Base-by-base conservation (phyloP, 1,139 yeast genomes). In the Zygosaccharomyces pseudobailii region DNA sequence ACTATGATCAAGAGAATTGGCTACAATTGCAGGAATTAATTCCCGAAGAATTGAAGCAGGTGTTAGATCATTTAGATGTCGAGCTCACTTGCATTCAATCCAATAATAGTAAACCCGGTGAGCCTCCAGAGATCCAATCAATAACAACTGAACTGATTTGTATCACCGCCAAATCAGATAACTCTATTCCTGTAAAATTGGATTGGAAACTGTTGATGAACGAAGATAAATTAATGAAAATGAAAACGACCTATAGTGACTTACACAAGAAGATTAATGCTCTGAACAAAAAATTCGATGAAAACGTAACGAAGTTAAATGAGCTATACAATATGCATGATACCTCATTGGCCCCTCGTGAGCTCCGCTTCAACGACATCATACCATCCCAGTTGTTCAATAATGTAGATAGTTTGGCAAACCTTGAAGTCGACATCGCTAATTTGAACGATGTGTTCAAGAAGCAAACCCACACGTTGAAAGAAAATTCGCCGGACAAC, bases 131-230 rank as follows among this genome's bases (percentile, higher is more conserved):
- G 23, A 55, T 59, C 30, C 55, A 55, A 24, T 37, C 53, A 6
- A 51, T 59, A 2, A 52, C 58, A 5, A 56, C 61, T 3, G 59
- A 58, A 17, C 50, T 61, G 10, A 38, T 57, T 5, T 55, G 58
- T 9, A 55, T 61, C 21, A 61, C 67, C 4, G 47, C 60, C 3
- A 54, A 59, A 7, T 61, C 71, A 1, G 61, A 63, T 7, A 57
- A 59, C 38, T 57, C 66, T 1, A 59, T 66, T 28, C 71, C 71
- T 1, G 52, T 67, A 9, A 58, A 62, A 7, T 45, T 67, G 36
- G 63, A 64, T 38, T 48, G 62, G 2, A 53, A 59, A 25, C 40
- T 63, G 32, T 51, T 66, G 13, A 36, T 53, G 42, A 47, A 48
- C 19, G 37, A 52, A 21, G 55, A 49, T 6, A 52, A 55, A 40